Conservation (phyloP, 257 asterid species). For the Coffea eugenioides region DNA sequence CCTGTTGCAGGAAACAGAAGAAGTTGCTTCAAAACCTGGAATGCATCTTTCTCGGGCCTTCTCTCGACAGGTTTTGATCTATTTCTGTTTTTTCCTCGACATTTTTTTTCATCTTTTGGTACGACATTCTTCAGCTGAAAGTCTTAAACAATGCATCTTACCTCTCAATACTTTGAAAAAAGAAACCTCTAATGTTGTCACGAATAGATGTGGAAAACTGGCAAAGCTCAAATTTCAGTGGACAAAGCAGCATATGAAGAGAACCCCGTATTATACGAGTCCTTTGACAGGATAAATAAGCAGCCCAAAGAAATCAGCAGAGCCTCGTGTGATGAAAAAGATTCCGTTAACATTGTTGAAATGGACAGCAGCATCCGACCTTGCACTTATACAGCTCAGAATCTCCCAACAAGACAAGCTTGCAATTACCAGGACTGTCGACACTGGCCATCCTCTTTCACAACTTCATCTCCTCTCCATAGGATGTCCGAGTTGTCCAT, state of each 20-base stretch:
- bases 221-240: slow-evolving; percentile 31
- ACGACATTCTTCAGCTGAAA: too few relatives aligned
- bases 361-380: slow-evolving; percentile 41
- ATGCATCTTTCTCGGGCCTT: slow-evolving; percentile 56
- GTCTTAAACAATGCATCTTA: neutral
- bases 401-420: slow-evolving; percentile 14
- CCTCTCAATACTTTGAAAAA: neutral
- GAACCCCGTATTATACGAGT: neutral
- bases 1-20: slow-evolving; percentile 38
- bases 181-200: neutral
- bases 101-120: too few relatives aligned
- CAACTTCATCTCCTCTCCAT: slow-evolving; percentile 30
- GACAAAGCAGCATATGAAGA: slow-evolving; percentile 16
- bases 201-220: slow-evolving; percentile 38
- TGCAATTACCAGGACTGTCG: slow-evolving; percentile 23
- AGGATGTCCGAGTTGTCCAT: slow-evolving; percentile 14
- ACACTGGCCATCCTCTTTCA: slow-evolving; percentile 14
- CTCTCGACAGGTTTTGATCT: slow-evolving; percentile 50
- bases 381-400: slow-evolving; percentile 25
- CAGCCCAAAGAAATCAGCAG: slow-evolving; percentile 23
- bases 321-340: slow-evolving; percentile 37
- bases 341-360: slow-evolving; percentile 41
- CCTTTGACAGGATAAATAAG: slow-evolving; percentile 11
- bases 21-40: slow-evolving; percentile 47
- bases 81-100: neutral